These are phyloP conservation scores for Nannochloris sp. DNA, from an alignment of 139 green algal genomes.

Conservation along the genomic window DNA sequence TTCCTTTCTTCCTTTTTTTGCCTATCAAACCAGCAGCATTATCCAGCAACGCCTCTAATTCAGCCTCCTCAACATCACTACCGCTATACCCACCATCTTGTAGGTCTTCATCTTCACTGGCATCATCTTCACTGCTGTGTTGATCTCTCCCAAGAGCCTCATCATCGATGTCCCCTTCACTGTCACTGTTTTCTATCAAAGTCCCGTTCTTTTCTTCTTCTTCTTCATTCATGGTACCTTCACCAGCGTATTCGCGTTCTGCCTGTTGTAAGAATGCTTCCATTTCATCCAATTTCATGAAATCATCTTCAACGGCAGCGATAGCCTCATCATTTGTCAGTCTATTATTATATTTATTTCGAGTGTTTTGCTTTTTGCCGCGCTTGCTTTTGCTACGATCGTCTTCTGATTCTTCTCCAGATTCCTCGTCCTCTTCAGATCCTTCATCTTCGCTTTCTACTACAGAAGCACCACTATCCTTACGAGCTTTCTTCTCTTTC, in stretches of 20 bases:
- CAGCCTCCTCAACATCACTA: no score
- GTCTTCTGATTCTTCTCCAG: slow-evolving; percentile 1
- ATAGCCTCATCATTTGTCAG: slow-evolving; percentile 2
- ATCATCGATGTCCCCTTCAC: slow-evolving; percentile 12
- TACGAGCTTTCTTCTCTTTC: no score
- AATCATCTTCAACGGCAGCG: slow-evolving; percentile 52
- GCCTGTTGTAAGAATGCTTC: slow-evolving; percentile 80
- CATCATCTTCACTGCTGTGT: slow-evolving; percentile 12
- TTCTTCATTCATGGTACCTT: neutral
- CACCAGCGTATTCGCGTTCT: slow-evolving; percentile 46
- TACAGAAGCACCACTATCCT: neutral
- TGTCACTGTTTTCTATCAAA: slow-evolving; percentile 10
- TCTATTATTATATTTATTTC: neutral
- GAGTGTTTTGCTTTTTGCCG: neutral
- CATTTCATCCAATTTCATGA: slow-evolving; percentile 81
- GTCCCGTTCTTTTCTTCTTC: neutral
- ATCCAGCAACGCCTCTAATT: slow-evolving; percentile 37
- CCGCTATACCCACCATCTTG: slow-evolving; percentile 21
- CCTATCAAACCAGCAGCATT: slow-evolving; percentile 21
- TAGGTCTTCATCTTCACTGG: neutral
- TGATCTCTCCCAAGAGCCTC: slow-evolving; percentile 11
- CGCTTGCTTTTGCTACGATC: neutral
- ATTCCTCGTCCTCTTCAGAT: neutral
- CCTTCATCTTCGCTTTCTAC: no score
- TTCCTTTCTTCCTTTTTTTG: slow-evolving; percentile 5